Evolutionary conservation across 306 rosid genomes (phyloP).

Genomic region (Trichosanthes cucumerina): DNA sequence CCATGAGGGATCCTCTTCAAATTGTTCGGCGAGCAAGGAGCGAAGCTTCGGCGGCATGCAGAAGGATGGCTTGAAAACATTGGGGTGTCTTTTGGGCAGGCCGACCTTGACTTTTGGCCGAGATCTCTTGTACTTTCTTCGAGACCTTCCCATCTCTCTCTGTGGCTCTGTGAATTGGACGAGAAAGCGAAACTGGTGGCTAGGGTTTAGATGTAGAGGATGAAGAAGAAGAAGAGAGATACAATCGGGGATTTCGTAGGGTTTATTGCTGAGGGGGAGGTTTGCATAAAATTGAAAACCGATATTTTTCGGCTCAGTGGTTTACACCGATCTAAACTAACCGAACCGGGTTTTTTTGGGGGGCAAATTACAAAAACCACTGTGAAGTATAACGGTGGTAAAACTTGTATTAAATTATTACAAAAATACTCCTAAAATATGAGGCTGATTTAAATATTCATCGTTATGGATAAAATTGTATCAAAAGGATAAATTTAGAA

Average conservation of each 20-base stretch:
- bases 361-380: too few relatives aligned
- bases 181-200: neutral
- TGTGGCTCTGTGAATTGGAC: neutral
- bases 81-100: conserved; percentile 58
- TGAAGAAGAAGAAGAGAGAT: neutral
- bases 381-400: too few relatives aligned
- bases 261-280: neutral
- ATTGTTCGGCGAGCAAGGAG: conserved; percentile 19
- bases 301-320: neutral
- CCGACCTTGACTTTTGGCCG: conserved; percentile 65
- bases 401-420: too few relatives aligned
- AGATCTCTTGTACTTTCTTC: conserved; percentile 70
- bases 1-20: conserved; percentile 34
- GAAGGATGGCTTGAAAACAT: conserved; percentile 64
- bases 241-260: neutral
- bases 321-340: neutral
- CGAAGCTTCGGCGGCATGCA: conserved; percentile 64
- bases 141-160: conserved; percentile 68
- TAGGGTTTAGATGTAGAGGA: conserved; percentile 9
- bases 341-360: neutral
- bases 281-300: neutral
- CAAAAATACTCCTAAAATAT: too few relatives aligned
- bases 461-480: too few relatives aligned
- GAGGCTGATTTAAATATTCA: too few relatives aligned
- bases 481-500: too few relatives aligned